phyloP scores from a whole-genome alignment of 2,329 filamentous ascomycete genomes.

The Immersiporthe knoxdaviesiana region DNA sequence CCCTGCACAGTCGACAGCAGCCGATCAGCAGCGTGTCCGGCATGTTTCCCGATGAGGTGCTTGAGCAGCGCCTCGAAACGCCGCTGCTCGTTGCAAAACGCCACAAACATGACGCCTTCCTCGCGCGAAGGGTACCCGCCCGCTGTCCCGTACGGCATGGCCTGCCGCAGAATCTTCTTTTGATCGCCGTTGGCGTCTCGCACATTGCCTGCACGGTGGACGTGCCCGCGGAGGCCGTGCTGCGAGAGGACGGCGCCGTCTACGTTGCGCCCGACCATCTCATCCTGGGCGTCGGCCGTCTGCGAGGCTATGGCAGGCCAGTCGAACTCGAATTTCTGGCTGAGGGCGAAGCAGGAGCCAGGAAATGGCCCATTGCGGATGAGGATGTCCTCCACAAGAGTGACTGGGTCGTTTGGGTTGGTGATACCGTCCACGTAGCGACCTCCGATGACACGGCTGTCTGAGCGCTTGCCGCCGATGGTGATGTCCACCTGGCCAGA shows the following conservation, averaged over 20 bases:
- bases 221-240: constrained; percentile 15
- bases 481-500: constrained; percentile 2
- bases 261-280: constrained; percentile 23
- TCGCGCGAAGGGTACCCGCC: constrained; percentile 9
- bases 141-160: constrained; percentile 14
- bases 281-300: constrained; percentile 11
- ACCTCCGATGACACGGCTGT: constrained; percentile 19
- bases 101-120: constrained; percentile 23
- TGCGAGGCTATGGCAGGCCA: constrained; percentile 18
- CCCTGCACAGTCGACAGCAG: constrained; percentile 6
- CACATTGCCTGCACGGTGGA: constrained; percentile 21
- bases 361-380: not conserved
- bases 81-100: constrained; percentile 20
- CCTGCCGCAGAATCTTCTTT: constrained; percentile 22
- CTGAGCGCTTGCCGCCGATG: constrained; percentile 6
- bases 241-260: constrained; percentile 24
- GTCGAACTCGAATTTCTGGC: constrained; percentile 26
- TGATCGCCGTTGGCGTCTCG: constrained; percentile 20
- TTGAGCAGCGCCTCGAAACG: constrained; percentile 20
- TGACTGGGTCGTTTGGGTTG: constrained; percentile 26
- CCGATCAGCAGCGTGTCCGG: not conserved
- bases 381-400: constrained; percentile 24
- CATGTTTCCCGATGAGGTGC: constrained; percentile 4
- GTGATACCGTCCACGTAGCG: constrained; percentile 25
- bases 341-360: constrained; percentile 22